Evolutionary conservation across 1,139 yeast genomes (phyloP).

Genomic region (Yamadazyma spencermartinsiae): DNA sequence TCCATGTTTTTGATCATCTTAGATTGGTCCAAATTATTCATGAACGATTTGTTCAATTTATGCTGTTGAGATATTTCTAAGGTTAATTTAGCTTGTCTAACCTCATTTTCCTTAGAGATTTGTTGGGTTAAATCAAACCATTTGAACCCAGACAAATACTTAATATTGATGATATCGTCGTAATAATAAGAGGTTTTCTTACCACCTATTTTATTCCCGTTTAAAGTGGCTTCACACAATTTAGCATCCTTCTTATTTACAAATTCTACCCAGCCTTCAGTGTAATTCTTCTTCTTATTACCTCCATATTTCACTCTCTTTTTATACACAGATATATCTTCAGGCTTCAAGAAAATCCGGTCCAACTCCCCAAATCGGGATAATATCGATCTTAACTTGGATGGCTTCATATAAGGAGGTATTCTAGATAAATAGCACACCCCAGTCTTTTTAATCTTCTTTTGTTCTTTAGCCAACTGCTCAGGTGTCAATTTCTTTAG

Average conservation of each 20-base stretch:
- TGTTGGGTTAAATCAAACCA: slow-evolving; percentile 96
- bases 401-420: slow-evolving; percentile 98
- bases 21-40: slow-evolving; percentile 81
- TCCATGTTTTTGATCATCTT: slow-evolving; percentile 75
- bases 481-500: slow-evolving; percentile 53
- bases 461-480: slow-evolving; percentile 57
- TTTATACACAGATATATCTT: slow-evolving; percentile 63
- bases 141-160: slow-evolving; percentile 86
- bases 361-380: slow-evolving; percentile 83
- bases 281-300: slow-evolving; percentile 83
- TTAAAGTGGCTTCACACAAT: slow-evolving; percentile 79
- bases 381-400: slow-evolving; percentile 78
- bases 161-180: slow-evolving; percentile 90
- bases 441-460: slow-evolving; percentile 72
- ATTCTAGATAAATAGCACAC: slow-evolving; percentile 86
- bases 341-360: slow-evolving; percentile 84
- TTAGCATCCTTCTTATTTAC: slow-evolving; percentile 82
- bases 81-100: slow-evolving; percentile 82
- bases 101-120: slow-evolving; percentile 86
- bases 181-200: slow-evolving; percentile 89
- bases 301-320: slow-evolving; percentile 85
- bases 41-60: slow-evolving; percentile 78
- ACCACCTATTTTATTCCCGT: slow-evolving; percentile 90
- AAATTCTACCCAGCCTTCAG: slow-evolving; percentile 98
- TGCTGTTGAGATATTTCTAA: slow-evolving; percentile 89